A percentile compares a stretch with the other conserved stretches of the same genome.
These are phyloP conservation scores for Tetrapisispora fleetii DNA, from an alignment of 805 yeast species.

Conservation along the genomic window DNA sequence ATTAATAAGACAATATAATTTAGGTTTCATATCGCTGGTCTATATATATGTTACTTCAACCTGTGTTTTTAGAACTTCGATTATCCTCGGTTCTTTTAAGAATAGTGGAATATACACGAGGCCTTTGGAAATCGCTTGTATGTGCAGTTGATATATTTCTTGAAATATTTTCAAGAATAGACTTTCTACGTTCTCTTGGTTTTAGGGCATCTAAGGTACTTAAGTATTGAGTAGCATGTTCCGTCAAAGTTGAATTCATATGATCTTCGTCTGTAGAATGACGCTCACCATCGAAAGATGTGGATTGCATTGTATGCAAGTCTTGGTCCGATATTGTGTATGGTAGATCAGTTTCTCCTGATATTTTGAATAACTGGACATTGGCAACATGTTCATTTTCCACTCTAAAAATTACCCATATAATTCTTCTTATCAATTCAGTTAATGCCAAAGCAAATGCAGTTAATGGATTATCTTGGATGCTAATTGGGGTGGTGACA, in stretches of 20 bases:
- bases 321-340: slow-evolving; percentile 28
- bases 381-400: slow-evolving; percentile 95
- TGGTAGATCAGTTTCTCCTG: slow-evolving; percentile 80
- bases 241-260: background rate
- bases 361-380: slow-evolving; percentile 74
- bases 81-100: background rate
- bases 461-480: slow-evolving; percentile 80
- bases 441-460: slow-evolving; percentile 77
- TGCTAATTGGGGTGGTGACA: slow-evolving; percentile 60
- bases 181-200: slow-evolving; percentile 7
- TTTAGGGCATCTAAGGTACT: background rate
- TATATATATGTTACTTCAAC: too few species aligned
- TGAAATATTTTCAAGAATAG: slow-evolving; percentile 17
- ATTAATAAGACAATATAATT: too few species aligned
- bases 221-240: background rate
- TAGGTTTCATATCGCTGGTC: too few species aligned
- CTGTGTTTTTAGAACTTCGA: background rate
- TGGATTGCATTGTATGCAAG: background rate
- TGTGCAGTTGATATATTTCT: slow-evolving; percentile 64
- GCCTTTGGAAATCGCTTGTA: slow-evolving; percentile 74
- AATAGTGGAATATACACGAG: slow-evolving; percentile 17
- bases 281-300: background rate
- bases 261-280: background rate
- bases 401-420: slow-evolving; percentile 88
- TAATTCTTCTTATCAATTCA: slow-evolving; percentile 70